These are phyloP conservation scores for Pilasporangium apinafurcum DNA, from an alignment of 352 stramenopile genomes.

Conservation along the genomic window DNA sequence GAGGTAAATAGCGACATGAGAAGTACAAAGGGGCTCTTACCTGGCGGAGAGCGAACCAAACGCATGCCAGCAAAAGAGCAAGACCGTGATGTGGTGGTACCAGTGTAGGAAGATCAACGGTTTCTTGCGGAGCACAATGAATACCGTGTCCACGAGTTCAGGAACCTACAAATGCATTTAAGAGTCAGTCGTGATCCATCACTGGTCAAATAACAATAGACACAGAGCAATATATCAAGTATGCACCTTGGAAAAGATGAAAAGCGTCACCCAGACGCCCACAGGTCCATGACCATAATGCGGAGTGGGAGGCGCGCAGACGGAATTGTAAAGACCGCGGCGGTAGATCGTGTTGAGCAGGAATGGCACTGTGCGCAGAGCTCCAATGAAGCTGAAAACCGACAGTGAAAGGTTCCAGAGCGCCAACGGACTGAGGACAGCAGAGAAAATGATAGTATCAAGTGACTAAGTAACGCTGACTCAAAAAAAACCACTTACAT, in stretches of 20 bases:
- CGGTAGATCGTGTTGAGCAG: constrained; percentile 77
- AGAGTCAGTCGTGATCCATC: constrained; percentile 6
- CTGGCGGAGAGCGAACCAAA: constrained; percentile 89
- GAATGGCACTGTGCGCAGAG: constrained; percentile 68
- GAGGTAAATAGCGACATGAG: not conserved
- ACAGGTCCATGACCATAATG: constrained; percentile 68
- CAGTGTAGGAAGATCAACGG: constrained; percentile 97
- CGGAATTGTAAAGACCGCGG: constrained; percentile 75
- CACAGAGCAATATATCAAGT: not conserved
- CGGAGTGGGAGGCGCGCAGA: constrained; percentile 60
- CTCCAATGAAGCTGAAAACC: constrained; percentile 78
- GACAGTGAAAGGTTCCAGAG: constrained; percentile 79
- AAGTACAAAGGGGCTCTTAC: constrained; percentile 15
- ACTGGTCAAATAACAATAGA: too few species aligned
- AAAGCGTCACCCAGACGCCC: constrained; percentile 74
- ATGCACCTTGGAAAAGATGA: constrained; percentile 85
- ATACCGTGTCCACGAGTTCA: constrained; percentile 95
- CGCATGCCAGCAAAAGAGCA: constrained; percentile 97
- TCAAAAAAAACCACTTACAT: constrained; percentile 38
- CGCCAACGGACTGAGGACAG: constrained; percentile 37
- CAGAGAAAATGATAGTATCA: constrained; percentile 3
- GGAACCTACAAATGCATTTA: constrained; percentile 35
- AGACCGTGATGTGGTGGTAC: constrained; percentile 98
- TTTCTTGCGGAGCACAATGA: constrained; percentile 97
- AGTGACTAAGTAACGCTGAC: not conserved